A percentile compares a stretch with the other conserved stretches of the same genome.
These are phyloP conservation scores for Mentha longifolia DNA, from an alignment of 257 asterid species.

Conservation along the genomic window DNA sequence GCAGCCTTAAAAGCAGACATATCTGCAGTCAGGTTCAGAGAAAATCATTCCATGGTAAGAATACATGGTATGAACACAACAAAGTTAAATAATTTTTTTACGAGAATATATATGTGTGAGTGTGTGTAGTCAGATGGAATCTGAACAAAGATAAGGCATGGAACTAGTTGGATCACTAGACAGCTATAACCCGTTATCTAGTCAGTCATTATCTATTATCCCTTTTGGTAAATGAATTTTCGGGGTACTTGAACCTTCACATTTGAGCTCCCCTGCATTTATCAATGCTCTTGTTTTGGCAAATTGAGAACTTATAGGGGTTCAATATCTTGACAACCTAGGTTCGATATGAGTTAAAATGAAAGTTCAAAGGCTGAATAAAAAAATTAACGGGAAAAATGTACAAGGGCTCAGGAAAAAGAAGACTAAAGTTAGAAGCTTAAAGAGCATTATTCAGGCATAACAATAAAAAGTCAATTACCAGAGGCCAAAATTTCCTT, in stretches of 20 bases:
- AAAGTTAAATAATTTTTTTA: background rate
- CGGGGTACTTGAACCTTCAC: background rate
- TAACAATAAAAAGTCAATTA: conserved; percentile 40
- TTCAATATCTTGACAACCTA: background rate
- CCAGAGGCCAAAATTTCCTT: conserved; percentile 89
- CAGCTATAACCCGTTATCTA: background rate
- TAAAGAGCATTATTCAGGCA: conserved; percentile 2
- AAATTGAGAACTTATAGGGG: background rate
- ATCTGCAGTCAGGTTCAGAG: conserved; percentile 55
- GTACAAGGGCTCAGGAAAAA: background rate
- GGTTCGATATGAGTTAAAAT: background rate
- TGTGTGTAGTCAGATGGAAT: background rate
- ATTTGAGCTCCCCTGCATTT: background rate
- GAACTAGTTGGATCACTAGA: background rate
- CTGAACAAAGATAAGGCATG: background rate
- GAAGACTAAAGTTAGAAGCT: background rate
- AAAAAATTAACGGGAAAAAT: background rate
- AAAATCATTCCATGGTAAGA: conserved; percentile 17
- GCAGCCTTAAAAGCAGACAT: conserved; percentile 98
- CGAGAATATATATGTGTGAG: background rate
- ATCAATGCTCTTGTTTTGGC: background rate
- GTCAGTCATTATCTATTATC: background rate
- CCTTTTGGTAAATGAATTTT: background rate
- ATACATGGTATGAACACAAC: background rate
- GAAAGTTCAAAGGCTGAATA: background rate